A percentile compares a stretch with the other conserved stretches of the same genome.
These are phyloP conservation scores for Geoglossum cookeanum DNA, from an alignment of 2,329 filamentous ascomycete species.

Conservation along the genomic window DNA sequence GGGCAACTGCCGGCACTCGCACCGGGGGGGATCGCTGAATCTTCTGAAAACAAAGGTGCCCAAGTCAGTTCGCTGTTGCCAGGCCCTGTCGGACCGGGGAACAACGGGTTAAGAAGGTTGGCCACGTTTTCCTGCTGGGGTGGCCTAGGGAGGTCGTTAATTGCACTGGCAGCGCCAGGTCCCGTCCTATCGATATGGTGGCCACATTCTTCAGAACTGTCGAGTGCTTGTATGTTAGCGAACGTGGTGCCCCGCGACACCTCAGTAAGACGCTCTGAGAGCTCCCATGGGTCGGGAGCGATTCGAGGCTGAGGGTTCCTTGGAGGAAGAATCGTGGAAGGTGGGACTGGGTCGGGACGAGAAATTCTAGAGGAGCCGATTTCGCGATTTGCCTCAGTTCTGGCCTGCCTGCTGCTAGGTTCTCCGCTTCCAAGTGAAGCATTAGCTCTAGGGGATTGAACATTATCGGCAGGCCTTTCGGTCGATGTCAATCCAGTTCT, in stretches of 20 bases:
- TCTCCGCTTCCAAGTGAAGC: background rate
- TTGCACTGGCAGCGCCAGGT: background rate
- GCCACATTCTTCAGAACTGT: background rate
- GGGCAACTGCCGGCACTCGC: background rate
- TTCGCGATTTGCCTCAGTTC: background rate
- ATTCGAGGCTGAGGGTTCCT: background rate
- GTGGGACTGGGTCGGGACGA: background rate
- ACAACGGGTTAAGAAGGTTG: no score
- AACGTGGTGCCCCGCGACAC: background rate
- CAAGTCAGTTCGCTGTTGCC: background rate
- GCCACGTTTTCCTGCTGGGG: background rate
- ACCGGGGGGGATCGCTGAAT: background rate
- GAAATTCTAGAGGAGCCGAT: background rate
- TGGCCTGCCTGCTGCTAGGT: background rate
- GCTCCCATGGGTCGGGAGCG: background rate
- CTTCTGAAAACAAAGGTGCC: background rate
- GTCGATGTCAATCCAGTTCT: background rate
- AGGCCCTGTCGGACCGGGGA: no score
- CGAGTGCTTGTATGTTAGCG: background rate
- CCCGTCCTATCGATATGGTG: background rate
- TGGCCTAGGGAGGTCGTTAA: background rate
- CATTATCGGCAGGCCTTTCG: background rate
- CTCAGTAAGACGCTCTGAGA: background rate
- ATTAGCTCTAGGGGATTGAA: background rate
- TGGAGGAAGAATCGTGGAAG: background rate